Evolutionary conservation across 2,329 filamentous ascomycete genomes (phyloP).

Genomic region (Fusarium buharicum): DNA sequence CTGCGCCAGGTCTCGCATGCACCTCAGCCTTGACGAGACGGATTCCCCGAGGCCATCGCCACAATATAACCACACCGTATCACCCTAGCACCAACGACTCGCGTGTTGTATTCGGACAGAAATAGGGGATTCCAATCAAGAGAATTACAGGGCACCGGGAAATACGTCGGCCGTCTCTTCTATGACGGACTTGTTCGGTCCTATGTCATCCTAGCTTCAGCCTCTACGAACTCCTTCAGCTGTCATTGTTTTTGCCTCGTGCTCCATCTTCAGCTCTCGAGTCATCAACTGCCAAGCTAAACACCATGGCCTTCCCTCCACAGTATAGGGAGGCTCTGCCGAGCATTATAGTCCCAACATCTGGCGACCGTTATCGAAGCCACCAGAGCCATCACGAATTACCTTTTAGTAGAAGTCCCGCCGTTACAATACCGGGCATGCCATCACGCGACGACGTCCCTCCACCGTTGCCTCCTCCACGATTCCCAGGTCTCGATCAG

Average conservation of each 20-base stretch:
- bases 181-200: conserved; percentile 43
- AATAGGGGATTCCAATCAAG: conserved; percentile 24
- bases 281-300: conserved; percentile 35
- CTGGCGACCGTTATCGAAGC: conserved; percentile 45
- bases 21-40: conserved; percentile 35
- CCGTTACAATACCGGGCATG: conserved; percentile 58
- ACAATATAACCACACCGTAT: conserved; percentile 39
- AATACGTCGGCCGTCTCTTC: conserved; percentile 27
- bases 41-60: conserved; percentile 44
- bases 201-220: conserved; percentile 41
- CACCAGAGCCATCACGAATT: conserved; percentile 46
- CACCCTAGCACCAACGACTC: conserved; percentile 38
- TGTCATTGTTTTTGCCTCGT: conserved; percentile 40
- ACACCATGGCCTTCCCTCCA: conserved; percentile 53
- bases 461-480: conserved; percentile 60
- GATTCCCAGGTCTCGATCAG: conserved; percentile 51
- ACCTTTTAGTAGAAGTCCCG: conserved; percentile 50
- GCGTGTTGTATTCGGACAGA: conserved; percentile 18
- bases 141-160: conserved; percentile 10
- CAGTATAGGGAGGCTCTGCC: conserved; percentile 52
- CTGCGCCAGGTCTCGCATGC: conserved; percentile 41
- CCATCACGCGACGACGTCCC: conserved; percentile 50
- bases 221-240: conserved; percentile 40
- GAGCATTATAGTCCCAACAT: conserved; percentile 51
- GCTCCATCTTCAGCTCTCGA: conserved; percentile 44